phyloP scores from a whole-genome alignment of 2,329 filamentous ascomycete species.

The Macrophomina pseudophaseolina region DNA sequence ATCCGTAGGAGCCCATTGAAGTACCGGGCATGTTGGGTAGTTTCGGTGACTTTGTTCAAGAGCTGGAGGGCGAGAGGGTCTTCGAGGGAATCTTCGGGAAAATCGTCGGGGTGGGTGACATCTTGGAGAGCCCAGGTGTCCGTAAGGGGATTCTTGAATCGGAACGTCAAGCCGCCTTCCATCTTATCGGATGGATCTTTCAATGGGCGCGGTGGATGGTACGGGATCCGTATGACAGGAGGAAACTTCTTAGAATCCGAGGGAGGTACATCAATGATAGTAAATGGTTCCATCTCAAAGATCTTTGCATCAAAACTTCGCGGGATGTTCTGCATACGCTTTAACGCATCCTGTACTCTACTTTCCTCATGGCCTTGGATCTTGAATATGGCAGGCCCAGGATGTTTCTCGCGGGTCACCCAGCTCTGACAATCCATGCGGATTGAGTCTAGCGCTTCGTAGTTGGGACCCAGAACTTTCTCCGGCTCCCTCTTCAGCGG shows the following conservation, averaged over 20 bases:
- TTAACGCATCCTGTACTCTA: conserved; percentile 33
- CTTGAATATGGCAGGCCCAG: conserved; percentile 32
- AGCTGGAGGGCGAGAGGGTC: neutral
- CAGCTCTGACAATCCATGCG: conserved; percentile 37
- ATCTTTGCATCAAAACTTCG: conserved; percentile 31
- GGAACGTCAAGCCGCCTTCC: neutral
- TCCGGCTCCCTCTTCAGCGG: neutral
- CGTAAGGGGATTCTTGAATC: neutral
- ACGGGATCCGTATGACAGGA: neutral
- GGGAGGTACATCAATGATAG: conserved; percentile 30
- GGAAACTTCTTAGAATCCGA: neutral
- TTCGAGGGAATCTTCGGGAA: too few species aligned
- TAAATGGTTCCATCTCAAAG: conserved; percentile 28
- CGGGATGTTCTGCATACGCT: conserved; percentile 34
- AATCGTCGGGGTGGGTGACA: too few species aligned
- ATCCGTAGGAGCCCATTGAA: neutral
- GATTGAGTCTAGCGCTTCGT: conserved; percentile 37
- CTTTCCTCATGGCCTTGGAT: conserved; percentile 30
- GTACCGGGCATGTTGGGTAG: neutral
- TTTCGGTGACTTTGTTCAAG: neutral
- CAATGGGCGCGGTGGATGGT: neutral
- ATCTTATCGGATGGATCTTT: neutral
- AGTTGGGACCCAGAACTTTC: conserved; percentile 37
- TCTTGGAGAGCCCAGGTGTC: neutral
- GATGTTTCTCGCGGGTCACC: conserved; percentile 31